Percentiles rank a stretch among this genome's conserved stretches.
These are phyloP conservation scores for Rubroboletus satanas DNA, from an alignment of 768 basidiomycete species.

Conservation along the genomic window DNA sequence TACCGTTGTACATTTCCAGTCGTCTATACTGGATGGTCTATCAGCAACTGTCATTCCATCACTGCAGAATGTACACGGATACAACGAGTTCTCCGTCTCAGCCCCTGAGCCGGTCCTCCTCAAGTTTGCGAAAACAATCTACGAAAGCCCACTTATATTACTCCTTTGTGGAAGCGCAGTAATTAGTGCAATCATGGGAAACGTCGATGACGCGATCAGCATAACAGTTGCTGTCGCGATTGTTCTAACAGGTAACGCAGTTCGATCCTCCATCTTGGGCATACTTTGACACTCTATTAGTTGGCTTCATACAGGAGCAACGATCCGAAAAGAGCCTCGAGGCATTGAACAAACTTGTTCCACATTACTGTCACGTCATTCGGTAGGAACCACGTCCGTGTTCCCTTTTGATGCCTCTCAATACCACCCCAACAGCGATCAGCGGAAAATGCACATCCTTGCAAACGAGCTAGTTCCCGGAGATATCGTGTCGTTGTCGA, in stretches of 20 bases:
- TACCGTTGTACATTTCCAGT: constrained; percentile 66
- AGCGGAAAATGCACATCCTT: constrained; percentile 73
- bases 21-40: constrained; percentile 61
- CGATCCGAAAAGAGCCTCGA: constrained; percentile 93
- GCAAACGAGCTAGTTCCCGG: constrained; percentile 97
- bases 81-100: constrained; percentile 91
- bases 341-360: constrained; percentile 93
- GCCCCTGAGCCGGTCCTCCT: constrained; percentile 74
- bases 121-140: constrained; percentile 94
- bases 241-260: constrained; percentile 79
- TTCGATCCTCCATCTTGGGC: neutral
- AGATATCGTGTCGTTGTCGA: constrained; percentile 83
- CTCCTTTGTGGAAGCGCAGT: constrained; percentile 86
- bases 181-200: constrained; percentile 92
- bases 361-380: constrained; percentile 91
- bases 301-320: constrained; percentile 94
- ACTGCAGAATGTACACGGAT: constrained; percentile 69
- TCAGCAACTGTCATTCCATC: constrained; percentile 56
- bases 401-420: neutral
- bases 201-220: constrained; percentile 89
- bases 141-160: constrained; percentile 90
- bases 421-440: constrained; percentile 22
- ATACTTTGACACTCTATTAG: constrained; percentile 31
- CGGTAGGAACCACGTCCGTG: constrained; percentile 38
- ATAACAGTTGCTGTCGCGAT: constrained; percentile 91